Evolutionary conservation across 108 stramenopile genomes (phyloP), one percentile per base, ranked within the genome.

Genomic region (Cyclotella sp.): DNA sequence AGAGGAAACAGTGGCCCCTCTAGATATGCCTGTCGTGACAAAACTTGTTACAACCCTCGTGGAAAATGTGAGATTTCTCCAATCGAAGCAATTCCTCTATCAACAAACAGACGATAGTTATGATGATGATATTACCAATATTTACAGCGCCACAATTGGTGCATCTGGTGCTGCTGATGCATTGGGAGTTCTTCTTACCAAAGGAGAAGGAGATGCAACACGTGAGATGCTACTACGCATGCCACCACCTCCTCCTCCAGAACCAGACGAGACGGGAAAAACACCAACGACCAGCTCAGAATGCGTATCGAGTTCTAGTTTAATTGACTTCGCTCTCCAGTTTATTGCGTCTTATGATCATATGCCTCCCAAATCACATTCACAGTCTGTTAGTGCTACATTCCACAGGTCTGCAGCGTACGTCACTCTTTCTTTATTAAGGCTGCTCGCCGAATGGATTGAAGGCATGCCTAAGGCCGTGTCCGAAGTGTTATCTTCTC

Each of bases 11-110:
- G 78, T 59, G 15, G 73, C 60, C 4, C 73, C 66, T 11, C 39
- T 76, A 2, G 68, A 80, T 26, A 30, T 62, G 34, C 86, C 90
- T 10, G 88, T 84, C 0, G 88, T 94, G 14, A 84, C 85, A 47
- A 85, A 86, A 58, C 60, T 94, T 26, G 81, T 90, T 65, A 86
- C 87, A 34, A 94, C 93, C 21, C 77, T 94, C 8, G 78, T 57
- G 28, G 84, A 86, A 49, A 89, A 91, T 72, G 54, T 91, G 29
- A 51, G 58, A 21, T 79, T 67, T 46, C 46, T 72, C 12, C 73
- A 63, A 51, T 61, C 52, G 26, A 64, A 77, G 22, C 63, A 53
- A 63, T 41, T 54, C 9, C 58, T 47, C 11, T 42, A 47, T 24
- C 72, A 66, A 53, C 19, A 61, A 40, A 29, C 28, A 26, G 40